Evolutionary conservation across 2,329 filamentous ascomycete genomes (phyloP), one percentile per base, ranked within the genome.

Genomic region (Akanthomyces dipterigenus): DNA sequence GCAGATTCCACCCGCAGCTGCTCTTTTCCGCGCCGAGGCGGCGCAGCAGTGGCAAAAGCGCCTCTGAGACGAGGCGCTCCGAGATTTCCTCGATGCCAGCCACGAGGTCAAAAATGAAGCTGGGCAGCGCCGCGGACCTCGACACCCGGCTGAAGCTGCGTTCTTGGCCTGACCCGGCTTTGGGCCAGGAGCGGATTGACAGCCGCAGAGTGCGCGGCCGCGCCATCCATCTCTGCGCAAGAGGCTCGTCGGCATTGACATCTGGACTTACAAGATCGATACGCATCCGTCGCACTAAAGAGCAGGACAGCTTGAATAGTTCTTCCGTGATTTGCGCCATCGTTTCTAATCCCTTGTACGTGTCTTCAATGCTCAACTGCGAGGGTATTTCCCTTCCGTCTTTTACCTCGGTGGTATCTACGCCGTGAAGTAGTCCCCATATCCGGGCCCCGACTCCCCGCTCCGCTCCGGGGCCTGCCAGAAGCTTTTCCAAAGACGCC

Each of bases 331-430:
- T 85, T 62, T 87, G 81, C 1, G 83, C 73, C 56, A 88, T 71
- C 0, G 80, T 86, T 66, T 88, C 83, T 1, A 96, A 77, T 18
- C 86, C 85, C 26, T 84, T 82, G 71, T 96, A 98, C 18, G 91
- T 95, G 74, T 98, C 93, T 71, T 98, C 93, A 65, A 98, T 95
- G 72, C 91, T 95, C 70, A 98, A 96, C 73, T 97, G 93, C 1
- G 85, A 86, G 0, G 93, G 93, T 1, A 96, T 75, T 49, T 86
- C 83, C 66, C 84, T 84, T 2, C 86, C 88, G 64, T 86, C 80
- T 55, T 86, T 85, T 20, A 98, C 91, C 62, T 90, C 86, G 0
- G 82, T 80, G 57, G 86, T 76, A 71, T 98, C 93, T 31, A 91
- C 80, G 6, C 93, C 93, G 71, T 97, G 88, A 2, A 98, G 76